A percentile compares a stretch with the other conserved stretches of the same genome.
These are phyloP conservation scores for Penicillium sp. DNA, from an alignment of 2,329 filamentous ascomycete genomes.

Conservation along the genomic window DNA sequence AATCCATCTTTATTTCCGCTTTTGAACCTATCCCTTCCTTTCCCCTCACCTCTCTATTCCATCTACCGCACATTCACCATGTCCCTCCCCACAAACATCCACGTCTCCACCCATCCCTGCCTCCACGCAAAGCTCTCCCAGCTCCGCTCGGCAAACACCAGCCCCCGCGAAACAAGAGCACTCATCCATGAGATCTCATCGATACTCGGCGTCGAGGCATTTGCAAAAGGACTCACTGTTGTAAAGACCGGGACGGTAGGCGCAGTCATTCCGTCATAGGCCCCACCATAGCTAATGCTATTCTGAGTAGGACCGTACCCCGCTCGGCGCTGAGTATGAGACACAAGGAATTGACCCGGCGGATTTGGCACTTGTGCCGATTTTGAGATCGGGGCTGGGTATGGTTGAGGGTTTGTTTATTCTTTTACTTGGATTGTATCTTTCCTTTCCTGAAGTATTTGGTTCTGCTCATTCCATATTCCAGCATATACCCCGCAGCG, in stretches of 20 bases:
- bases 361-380: constrained; percentile 79
- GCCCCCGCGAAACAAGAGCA: constrained; percentile 72
- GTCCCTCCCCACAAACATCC: constrained; percentile 56
- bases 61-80: constrained; percentile 18
- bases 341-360: constrained; percentile 63
- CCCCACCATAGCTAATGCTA: constrained; percentile 6
- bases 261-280: neutral
- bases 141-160: constrained; percentile 71
- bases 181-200: constrained; percentile 84
- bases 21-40: neutral
- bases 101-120: constrained; percentile 83
- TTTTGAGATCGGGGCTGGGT: constrained; percentile 84
- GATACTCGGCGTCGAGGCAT: constrained; percentile 79
- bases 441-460: neutral
- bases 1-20: neutral
- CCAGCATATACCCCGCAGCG: neutral
- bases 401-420: constrained; percentile 77
- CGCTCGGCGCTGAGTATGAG: constrained; percentile 73
- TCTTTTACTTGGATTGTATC: too few species aligned
- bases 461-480: neutral
- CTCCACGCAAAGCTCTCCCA: constrained; percentile 85
- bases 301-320: constrained; percentile 65
- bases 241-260: constrained; percentile 64
- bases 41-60: neutral
- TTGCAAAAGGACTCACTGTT: constrained; percentile 62